Conservation (phyloP, 345 rosid species). For the Turritis glabra region DNA sequence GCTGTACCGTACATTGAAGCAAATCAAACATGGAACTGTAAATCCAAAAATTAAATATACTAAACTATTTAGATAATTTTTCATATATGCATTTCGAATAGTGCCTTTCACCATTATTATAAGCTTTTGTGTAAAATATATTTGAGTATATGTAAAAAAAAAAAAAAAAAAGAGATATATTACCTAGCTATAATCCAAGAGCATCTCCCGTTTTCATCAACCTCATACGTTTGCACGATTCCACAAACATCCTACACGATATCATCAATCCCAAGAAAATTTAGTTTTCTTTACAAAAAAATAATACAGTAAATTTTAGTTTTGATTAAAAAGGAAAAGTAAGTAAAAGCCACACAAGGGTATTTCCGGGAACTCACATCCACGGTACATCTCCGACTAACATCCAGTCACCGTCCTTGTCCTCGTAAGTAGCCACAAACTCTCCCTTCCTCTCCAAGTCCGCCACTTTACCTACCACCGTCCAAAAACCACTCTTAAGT, state of each 20-base stretch:
- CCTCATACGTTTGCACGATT: constrained; percentile 70
- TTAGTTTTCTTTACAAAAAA: background rate
- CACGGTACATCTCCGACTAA: constrained; percentile 88
- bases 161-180: background rate
- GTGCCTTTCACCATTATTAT: background rate
- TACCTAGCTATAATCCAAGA: constrained; percentile 47
- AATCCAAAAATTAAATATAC: too few species aligned
- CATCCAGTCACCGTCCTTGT: constrained; percentile 93
- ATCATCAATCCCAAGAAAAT: background rate
- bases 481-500: background rate
- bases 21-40: background rate
- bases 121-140: too few species aligned
- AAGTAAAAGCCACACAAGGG: background rate
- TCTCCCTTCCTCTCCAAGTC: constrained; percentile 39
- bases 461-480: constrained; percentile 40
- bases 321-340: background rate
- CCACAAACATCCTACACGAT: constrained; percentile 62
- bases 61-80: too few species aligned
- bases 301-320: background rate
- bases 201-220: constrained; percentile 64
- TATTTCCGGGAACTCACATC: constrained; percentile 52
- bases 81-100: too few species aligned
- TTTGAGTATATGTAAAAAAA: too few species aligned
- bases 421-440: constrained; percentile 69
- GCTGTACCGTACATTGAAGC: background rate